Percentiles rank a stretch among this genome's conserved stretches.
Evolutionary conservation across 176 grass and related monocot genomes (phyloP).

Genomic region (Puccinellia tenuiflora): DNA sequence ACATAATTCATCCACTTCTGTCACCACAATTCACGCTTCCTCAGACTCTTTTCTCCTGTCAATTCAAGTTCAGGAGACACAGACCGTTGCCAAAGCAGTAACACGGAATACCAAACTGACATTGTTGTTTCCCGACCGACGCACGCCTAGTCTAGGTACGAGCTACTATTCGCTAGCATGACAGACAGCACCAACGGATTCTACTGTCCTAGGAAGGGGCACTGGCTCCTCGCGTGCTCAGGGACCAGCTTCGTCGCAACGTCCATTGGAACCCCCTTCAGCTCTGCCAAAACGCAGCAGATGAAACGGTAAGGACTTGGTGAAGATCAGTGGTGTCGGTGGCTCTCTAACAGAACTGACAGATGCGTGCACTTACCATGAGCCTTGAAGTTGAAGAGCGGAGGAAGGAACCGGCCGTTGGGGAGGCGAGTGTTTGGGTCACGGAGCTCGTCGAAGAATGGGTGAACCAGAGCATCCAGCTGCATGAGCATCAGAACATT

Average conservation of each 20-base stretch:
- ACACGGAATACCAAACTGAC: background rate
- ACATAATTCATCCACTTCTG: background rate
- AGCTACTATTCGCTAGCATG: background rate
- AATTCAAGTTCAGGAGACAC: background rate
- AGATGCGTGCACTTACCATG: constrained; percentile 32
- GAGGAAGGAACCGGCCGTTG: constrained; percentile 59
- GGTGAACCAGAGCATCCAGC: constrained; percentile 60
- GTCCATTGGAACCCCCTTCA: constrained; percentile 52
- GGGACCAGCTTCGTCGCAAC: constrained; percentile 46
- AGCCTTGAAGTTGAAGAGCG: constrained; percentile 69
- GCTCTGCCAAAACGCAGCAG: constrained; percentile 14
- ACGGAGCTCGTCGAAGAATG: constrained; percentile 63
- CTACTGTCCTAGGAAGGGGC: constrained; percentile 46
- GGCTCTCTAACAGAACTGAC: background rate
- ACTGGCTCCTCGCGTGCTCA: constrained; percentile 64
- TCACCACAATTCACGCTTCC: background rate
- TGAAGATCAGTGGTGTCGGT: background rate
- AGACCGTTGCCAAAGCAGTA: background rate
- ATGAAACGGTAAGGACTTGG: background rate
- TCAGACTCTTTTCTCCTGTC: background rate
- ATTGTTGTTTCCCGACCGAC: background rate
- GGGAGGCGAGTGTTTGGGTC: constrained; percentile 60
- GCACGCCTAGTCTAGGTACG: background rate
- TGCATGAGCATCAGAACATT: background rate
- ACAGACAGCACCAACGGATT: background rate